Evolutionary conservation across 805 yeast species (phyloP), one percentile per base, ranked within the genome.

Genomic region (Spencermartinsiella europaea): DNA sequence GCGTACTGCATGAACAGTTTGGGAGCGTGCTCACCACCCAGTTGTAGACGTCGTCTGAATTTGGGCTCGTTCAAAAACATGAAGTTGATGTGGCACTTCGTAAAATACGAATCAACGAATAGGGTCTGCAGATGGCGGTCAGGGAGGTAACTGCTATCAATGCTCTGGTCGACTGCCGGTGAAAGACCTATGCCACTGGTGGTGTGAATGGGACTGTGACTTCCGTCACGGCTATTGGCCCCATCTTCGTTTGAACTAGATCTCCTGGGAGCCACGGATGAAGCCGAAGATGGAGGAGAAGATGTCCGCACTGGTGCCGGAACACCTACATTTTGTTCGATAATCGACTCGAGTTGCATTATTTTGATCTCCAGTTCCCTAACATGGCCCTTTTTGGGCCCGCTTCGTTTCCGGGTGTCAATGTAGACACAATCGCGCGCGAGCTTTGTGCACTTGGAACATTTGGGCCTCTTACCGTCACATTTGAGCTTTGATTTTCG

Each of bases 1-100:
- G 65, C 60, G 44, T 63, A 64, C 37, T 61, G 61, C 34, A 62
- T 52, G 42, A 45, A 53, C n/a, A 56, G 50, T 37, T 48, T 53
- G 8, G 59, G 61, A 19, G 47, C 50, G 12, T 31, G 38, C 10
- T 34, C 8, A 12, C 31, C 49, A 5, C 43, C 40, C 15, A 46
- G 38, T 21, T 19, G 15, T 45, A 50, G 21, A 19, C 39, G n/a
- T 20, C 50, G 17, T 42, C 51, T 16, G 45, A 53, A 61, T 21
- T 61, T 52, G 22, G 36, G 28, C 22, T 48, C 46, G 46, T 79
- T 80, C 15, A 80, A 56, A 48, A 68, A 42, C 40, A 17, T 39
- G 21, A 38, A 14, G 19, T 10, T n/a, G 22, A 7, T 12, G 22
- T 38, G 42, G 15, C n/a, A 7, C 14, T 38, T 12, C 10, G 7